phyloP scores from a whole-genome alignment of 148 eudicot species.

The Tetragonia tetragonoides region DNA sequence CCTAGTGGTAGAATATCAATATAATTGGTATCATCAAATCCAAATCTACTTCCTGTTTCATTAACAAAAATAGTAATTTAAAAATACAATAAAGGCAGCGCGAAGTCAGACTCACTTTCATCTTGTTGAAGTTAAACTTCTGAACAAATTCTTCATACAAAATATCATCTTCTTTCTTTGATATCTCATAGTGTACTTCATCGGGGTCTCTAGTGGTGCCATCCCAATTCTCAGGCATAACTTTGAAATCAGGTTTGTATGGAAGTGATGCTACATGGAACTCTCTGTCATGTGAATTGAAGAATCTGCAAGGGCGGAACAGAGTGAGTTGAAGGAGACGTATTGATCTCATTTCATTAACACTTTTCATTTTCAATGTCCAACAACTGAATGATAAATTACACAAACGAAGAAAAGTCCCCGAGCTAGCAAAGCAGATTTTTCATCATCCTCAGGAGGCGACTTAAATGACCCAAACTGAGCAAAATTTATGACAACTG shows the following conservation, averaged over 20 bases:
- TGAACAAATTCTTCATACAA: conserved; percentile 73
- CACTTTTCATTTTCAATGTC: neutral
- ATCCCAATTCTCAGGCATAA: conserved; percentile 99
- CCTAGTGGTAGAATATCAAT: too few species aligned
- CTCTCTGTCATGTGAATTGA: conserved; percentile 74
- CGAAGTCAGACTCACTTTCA: conserved; percentile 55
- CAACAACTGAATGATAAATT: neutral
- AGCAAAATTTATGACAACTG: too few species aligned
- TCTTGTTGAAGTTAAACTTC: conserved; percentile 74
- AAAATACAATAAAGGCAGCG: neutral
- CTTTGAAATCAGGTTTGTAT: conserved; percentile 87
- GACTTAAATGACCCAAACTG: too few species aligned
- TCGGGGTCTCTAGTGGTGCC: conserved; percentile 90
- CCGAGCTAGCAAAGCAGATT: too few species aligned
- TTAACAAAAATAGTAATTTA: too few species aligned
- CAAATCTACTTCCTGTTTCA: too few species aligned
- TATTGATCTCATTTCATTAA: neutral
- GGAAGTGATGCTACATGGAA: conserved; percentile 92
- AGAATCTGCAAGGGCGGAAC: conserved; percentile 56
- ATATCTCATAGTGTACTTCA: conserved; percentile 93
- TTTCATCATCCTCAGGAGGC: too few species aligned
- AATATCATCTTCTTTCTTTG: conserved; percentile 86
- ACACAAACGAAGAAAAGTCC: too few species aligned
- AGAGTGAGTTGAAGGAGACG: neutral
- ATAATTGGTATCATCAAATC: too few species aligned